Conservation (phyloP, 305 asterid species). For the Fraxinus albicans region DNA sequence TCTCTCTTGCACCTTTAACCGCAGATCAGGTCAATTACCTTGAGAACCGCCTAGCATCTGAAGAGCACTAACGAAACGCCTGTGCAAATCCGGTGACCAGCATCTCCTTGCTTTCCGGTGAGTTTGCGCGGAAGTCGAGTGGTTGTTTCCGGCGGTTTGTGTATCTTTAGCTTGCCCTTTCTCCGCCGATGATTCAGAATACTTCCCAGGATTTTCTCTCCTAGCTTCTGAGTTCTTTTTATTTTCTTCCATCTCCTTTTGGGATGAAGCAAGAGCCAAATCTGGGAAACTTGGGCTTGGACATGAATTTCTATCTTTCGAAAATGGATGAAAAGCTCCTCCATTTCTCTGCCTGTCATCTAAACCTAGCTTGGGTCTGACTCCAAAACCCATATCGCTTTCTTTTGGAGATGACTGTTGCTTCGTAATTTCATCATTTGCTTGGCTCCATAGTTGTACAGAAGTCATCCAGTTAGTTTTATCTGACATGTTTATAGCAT, state of each 20-base stretch:
- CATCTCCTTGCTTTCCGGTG: conserved; percentile 93
- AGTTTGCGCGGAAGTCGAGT: conserved; percentile 38
- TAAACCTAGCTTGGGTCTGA: conserved; percentile 40
- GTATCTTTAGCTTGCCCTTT: conserved; percentile 37
- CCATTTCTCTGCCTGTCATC: conserved; percentile 52
- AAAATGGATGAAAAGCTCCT: conserved; percentile 70
- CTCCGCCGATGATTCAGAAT: conserved; percentile 23
- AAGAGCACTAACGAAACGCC: conserved; percentile 90
- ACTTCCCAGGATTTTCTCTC: conserved; percentile 32
- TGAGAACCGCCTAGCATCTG: conserved; percentile 98
- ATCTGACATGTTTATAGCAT: conserved; percentile 29
- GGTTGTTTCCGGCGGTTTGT: conserved; percentile 20
- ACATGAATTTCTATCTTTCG: conserved; percentile 40
- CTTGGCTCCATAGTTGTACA: conserved; percentile 87
- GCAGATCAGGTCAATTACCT: conserved; percentile 43
- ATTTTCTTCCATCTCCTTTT: conserved; percentile 47
- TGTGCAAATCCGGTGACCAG: conserved; percentile 96
- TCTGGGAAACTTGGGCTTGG: conserved; percentile 47
- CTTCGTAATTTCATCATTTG: conserved; percentile 30
- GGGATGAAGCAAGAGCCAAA: conserved; percentile 61
- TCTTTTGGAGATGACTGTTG: conserved; percentile 43
- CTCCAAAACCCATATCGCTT: conserved; percentile 33
- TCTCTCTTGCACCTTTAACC: neutral
- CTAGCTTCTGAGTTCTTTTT: conserved; percentile 39
- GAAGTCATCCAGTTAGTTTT: conserved; percentile 94